Conservation (phyloP, 2,329 filamentous ascomycete species). For the Colletotrichum orbiculare region DNA sequence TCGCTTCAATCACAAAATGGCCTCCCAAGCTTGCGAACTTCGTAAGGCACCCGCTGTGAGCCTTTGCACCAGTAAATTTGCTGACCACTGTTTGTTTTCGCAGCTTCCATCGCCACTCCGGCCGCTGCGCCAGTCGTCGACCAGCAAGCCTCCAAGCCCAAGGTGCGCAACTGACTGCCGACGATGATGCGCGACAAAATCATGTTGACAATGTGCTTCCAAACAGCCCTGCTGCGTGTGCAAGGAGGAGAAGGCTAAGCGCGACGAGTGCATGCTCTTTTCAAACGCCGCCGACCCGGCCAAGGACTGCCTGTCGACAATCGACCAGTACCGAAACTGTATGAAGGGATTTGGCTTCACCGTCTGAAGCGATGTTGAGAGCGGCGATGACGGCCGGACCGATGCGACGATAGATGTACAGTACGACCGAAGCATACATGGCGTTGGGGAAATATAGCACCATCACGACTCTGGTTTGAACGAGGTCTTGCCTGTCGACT, state of each 20-base stretch:
- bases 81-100: conserved; percentile 6
- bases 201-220: conserved; percentile 22
- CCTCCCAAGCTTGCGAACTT: conserved; percentile 43
- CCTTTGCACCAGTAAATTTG: neutral
- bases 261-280: conserved; percentile 99
- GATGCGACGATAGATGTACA: conserved; percentile 36
- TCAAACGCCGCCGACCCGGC: conserved; percentile 85
- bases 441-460: conserved; percentile 36
- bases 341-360: conserved; percentile 96
- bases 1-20: conserved; percentile 40
- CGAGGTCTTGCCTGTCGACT: neutral
- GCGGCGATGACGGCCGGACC: neutral
- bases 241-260: conserved; percentile 90
- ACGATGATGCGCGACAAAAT: neutral
- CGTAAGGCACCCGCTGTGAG: conserved; percentile 40
- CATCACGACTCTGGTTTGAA: conserved; percentile 25
- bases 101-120: conserved; percentile 43
- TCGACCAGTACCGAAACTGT: conserved; percentile 88
- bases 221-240: conserved; percentile 94
- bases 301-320: conserved; percentile 82
- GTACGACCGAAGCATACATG: conserved; percentile 34
- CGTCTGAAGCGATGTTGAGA: conserved; percentile 51
- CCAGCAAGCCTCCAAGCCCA: conserved; percentile 53
- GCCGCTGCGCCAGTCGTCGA: conserved; percentile 44
- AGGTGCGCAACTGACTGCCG: conserved; percentile 46